These are phyloP conservation scores for Neurospora tetrasperma DNA, from an alignment of 495 filamentous ascomycete species.

Conservation along the genomic window DNA sequence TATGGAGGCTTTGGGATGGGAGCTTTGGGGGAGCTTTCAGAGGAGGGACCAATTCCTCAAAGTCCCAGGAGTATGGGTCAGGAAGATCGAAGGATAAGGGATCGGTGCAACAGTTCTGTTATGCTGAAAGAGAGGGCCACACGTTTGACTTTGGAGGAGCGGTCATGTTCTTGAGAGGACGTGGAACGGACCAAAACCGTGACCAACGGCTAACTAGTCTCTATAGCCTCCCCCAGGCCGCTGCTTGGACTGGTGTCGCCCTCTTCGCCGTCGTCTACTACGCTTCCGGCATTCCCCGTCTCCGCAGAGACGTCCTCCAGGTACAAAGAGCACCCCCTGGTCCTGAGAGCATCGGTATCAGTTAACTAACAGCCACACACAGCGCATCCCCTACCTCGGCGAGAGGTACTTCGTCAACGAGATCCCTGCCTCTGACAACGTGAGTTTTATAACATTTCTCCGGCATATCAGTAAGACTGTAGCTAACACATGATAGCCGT, in stretches of 20 bases:
- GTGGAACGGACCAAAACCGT: not conserved
- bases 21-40: not conserved
- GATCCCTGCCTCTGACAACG: conserved; percentile 50
- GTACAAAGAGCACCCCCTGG: conserved; percentile 7
- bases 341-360: not conserved
- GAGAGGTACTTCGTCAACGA: conserved; percentile 34
- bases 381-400: conserved; percentile 46
- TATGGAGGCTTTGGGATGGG: not conserved
- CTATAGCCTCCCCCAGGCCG: not conserved
- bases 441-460: conserved; percentile 16
- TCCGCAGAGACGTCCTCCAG: conserved; percentile 45
- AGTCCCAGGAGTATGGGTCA: not conserved
- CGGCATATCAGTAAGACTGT: conserved; percentile 1
- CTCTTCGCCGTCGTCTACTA: conserved; percentile 49
- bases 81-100: not conserved
- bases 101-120: not conserved
- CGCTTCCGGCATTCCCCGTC: conserved; percentile 47
- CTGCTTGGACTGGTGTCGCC: conserved; percentile 42
- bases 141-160: not conserved
- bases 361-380: conserved; percentile 16
- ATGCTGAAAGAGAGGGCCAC: not conserved
- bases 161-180: not conserved
- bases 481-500: conserved; percentile 25
- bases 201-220: not conserved
- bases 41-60: not conserved